A percentile compares a stretch with the other conserved stretches of the same genome.
Evolutionary conservation across 2,329 filamentous ascomycete genomes (phyloP).

Genomic region (Sordariomycetes sp.): DNA sequence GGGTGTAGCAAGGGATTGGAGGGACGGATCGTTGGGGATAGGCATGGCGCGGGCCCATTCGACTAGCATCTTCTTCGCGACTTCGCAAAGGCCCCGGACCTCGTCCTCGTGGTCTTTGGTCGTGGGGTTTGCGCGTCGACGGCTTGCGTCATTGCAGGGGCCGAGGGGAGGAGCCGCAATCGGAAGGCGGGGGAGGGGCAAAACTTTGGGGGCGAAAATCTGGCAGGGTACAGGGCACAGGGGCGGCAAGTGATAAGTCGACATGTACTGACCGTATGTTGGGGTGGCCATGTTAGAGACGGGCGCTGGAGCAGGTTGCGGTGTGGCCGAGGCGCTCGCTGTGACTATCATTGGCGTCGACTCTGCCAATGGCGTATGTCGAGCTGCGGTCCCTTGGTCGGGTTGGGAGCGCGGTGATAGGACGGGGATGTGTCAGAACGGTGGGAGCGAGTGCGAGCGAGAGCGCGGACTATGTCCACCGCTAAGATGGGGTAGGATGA

Average conservation of each 20-base stretch:
- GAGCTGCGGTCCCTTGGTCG: background rate
- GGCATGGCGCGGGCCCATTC: slow-evolving; percentile 9
- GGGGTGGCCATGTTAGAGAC: background rate
- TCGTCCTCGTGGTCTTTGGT: slow-evolving; percentile 6
- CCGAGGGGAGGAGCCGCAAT: background rate
- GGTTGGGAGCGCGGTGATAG: background rate
- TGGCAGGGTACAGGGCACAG: background rate
- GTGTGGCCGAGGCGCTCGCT: background rate
- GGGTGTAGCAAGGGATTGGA: background rate
- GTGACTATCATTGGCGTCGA: background rate
- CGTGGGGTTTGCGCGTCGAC: slow-evolving; percentile 11
- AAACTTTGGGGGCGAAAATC: background rate
- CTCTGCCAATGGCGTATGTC: background rate
- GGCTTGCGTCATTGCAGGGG: slow-evolving; percentile 1
- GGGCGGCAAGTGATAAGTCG: background rate
- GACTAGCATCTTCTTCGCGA: background rate
- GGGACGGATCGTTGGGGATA: background rate
- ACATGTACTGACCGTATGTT: background rate
- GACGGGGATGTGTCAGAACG: background rate
- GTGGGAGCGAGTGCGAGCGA: background rate
- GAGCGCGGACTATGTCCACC: background rate
- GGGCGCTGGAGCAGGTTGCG: background rate
- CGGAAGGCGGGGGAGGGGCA: slow-evolving; percentile 4
- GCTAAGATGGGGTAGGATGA: background rate
- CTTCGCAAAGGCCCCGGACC: background rate